A percentile compares a stretch with the other conserved stretches of the same genome.
Evolutionary conservation across 768 basidiomycete species (phyloP).

Genomic region (Lepiota venenata): DNA sequence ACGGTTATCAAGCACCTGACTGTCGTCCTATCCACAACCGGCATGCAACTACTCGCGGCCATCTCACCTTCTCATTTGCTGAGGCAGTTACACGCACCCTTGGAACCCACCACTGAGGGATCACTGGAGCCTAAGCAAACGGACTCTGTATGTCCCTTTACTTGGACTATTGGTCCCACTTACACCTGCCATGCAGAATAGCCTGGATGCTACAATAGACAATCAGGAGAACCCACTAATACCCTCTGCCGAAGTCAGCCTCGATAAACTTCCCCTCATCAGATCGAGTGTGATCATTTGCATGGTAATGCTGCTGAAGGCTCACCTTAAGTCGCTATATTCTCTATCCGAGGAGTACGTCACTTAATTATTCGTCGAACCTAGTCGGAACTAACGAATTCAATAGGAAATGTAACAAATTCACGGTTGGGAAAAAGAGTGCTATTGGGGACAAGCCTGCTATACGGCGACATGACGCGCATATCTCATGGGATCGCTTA

Average conservation of each 20-base stretch:
- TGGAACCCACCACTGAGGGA: constrained; percentile 11
- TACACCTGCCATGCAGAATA: constrained; percentile 11
- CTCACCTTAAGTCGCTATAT: constrained; percentile 81
- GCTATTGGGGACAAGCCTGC: constrained; percentile 84
- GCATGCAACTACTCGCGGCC: constrained; percentile 76
- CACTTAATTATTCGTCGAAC: not conserved
- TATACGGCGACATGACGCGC: constrained; percentile 53
- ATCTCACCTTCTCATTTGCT: constrained; percentile 71
- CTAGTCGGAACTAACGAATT: not conserved
- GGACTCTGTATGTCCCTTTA: constrained; percentile 13
- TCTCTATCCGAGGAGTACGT: constrained; percentile 89
- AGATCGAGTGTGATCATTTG: constrained; percentile 73
- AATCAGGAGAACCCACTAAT: not conserved
- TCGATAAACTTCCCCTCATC: constrained; percentile 35
- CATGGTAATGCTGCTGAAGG: constrained; percentile 86
- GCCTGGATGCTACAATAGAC: constrained; percentile 16
- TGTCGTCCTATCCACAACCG: constrained; percentile 69
- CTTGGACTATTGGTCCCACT: not conserved
- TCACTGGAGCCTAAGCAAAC: constrained; percentile 12
- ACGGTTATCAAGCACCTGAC: constrained; percentile 82
- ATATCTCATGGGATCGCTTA: constrained; percentile 71
- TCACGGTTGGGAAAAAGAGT: constrained; percentile 84
- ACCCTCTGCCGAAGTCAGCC: constrained; percentile 1
- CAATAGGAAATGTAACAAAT: constrained; percentile 87
- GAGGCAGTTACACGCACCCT: constrained; percentile 47